A percentile compares a stretch with the other conserved stretches of the same genome.
Evolutionary conservation across 2,329 filamentous ascomycete genomes (phyloP).

Genomic region (Calonectria pteridis): DNA sequence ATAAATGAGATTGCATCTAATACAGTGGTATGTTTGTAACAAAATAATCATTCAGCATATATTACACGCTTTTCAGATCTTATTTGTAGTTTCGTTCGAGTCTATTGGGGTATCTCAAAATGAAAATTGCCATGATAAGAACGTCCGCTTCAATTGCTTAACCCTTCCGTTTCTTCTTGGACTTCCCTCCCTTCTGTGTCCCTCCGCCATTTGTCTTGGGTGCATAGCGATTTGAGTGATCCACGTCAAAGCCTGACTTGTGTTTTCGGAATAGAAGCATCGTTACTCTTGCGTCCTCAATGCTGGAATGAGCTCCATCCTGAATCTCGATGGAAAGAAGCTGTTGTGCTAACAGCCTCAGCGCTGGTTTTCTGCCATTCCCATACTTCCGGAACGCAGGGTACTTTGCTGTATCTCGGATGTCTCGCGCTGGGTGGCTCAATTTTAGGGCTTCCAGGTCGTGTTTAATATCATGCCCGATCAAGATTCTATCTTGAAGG

Average conservation of each 20-base stretch:
- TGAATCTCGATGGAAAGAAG: slow-evolving; percentile 74
- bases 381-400: slow-evolving; percentile 78
- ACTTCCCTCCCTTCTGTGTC: slow-evolving; percentile 54
- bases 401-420: slow-evolving; percentile 87
- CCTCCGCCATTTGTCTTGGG: slow-evolving; percentile 43
- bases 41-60: neutral
- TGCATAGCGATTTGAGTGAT: slow-evolving; percentile 77
- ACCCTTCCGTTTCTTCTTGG: slow-evolving; percentile 55
- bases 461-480: slow-evolving; percentile 88
- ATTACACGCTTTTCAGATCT: neutral
- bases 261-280: slow-evolving; percentile 90
- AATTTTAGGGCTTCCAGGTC: slow-evolving; percentile 82
- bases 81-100: neutral
- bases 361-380: slow-evolving; percentile 75
- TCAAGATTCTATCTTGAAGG: slow-evolving; percentile 77
- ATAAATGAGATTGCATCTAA: neutral
- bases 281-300: slow-evolving; percentile 86
- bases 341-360: slow-evolving; percentile 70
- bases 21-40: neutral
- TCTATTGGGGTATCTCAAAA: slow-evolving; percentile 38
- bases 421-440: slow-evolving; percentile 81
- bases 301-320: slow-evolving; percentile 72
- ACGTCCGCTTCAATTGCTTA: neutral
- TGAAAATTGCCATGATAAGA: slow-evolving; percentile 6
- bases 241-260: slow-evolving; percentile 87